Evolutionary conservation across 2,329 filamentous ascomycete genomes (phyloP).

Genomic region (Cercospora sp.): DNA sequence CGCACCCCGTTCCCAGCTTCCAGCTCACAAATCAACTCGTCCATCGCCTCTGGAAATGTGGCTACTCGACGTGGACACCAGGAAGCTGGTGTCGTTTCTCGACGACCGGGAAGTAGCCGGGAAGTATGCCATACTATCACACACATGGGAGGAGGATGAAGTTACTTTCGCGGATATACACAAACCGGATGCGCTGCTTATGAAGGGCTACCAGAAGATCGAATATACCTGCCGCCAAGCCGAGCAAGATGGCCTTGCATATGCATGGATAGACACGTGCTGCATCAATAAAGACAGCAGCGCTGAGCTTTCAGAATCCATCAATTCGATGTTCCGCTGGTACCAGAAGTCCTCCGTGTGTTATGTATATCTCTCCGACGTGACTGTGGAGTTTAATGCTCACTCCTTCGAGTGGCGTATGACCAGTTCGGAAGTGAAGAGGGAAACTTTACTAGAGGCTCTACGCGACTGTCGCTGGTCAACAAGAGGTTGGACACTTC

Average conservation of each 20-base stretch:
- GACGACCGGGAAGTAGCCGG: not conserved
- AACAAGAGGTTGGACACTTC: constrained; percentile 19
- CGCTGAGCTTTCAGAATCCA: constrained; percentile 25
- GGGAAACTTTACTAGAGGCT: too few species aligned
- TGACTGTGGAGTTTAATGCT: too few species aligned
- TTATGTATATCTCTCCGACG: constrained; percentile 27
- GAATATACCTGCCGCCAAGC: constrained; percentile 16
- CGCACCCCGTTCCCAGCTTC: too few species aligned
- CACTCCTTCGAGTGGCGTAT: too few species aligned
- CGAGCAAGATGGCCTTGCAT: constrained; percentile 16
- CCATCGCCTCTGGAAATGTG: too few species aligned
- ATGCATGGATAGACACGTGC: constrained; percentile 28
- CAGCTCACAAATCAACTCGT: too few species aligned
- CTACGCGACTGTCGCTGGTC: constrained; percentile 3
- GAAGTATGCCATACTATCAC: constrained; percentile 19
- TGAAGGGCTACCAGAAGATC: constrained; percentile 22
- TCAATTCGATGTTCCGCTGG: constrained; percentile 26
- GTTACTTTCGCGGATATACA: constrained; percentile 17
- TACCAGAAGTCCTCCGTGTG: constrained; percentile 23
- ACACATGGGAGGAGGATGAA: constrained; percentile 21
- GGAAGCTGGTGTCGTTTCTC: constrained; percentile 11
- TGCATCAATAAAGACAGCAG: constrained; percentile 30
- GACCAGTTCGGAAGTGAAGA: too few species aligned
- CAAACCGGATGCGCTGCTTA: not conserved
- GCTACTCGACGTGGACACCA: constrained; percentile 8